Base-by-base conservation (phyloP, 129 eudicot genomes). In the Artemisia argyi region DNA sequence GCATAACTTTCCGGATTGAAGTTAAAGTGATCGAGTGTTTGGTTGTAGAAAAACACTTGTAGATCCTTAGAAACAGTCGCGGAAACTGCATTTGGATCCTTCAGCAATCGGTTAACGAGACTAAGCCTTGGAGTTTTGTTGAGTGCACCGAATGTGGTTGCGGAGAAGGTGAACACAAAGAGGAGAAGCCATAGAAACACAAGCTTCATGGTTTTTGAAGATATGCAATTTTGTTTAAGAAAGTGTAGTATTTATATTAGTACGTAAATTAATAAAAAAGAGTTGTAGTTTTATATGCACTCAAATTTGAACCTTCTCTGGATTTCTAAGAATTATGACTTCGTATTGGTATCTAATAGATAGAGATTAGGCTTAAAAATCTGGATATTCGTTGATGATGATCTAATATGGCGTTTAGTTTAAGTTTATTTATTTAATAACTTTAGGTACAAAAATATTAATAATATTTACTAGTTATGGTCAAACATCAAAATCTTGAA, bases 11-110 rank as follows among this genome's bases (percentile, higher is more conserved):
- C 72, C 4, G 88, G 96, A 32, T 64, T 73, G 66, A 52, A 92
- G 66, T 83, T 87, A 76, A 92, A 89, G 61, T 92, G 97, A 76
- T 92, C 96, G 16, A 89, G 81, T 30, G 96, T 89, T 53, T 92
- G 96, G 6, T 48, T 62, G 58, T 86, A 92, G 68, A 67, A 84
- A 55, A 17, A 68, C 0, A 76, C 64, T 64, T 80, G 11, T 0
- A 73, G 65, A 60, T 76, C 85, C 2, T 8, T 47, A 11, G 76
- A 56, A 19, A 17, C 54, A 0, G 17, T 26, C 2, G 47, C 11
- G 0, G 18, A 28, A 46, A 30, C 62, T 0, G 9, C 22, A 1
- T 47, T 64, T 3, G 39, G 42, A 26, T 67, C 32, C 19, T 24
- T 64, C 55, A 71, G 22, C 19, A 8, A 48, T 49, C 53, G 82